Conservation (phyloP, 768 basidiomycete species). For the Boletus edulis region DNA sequence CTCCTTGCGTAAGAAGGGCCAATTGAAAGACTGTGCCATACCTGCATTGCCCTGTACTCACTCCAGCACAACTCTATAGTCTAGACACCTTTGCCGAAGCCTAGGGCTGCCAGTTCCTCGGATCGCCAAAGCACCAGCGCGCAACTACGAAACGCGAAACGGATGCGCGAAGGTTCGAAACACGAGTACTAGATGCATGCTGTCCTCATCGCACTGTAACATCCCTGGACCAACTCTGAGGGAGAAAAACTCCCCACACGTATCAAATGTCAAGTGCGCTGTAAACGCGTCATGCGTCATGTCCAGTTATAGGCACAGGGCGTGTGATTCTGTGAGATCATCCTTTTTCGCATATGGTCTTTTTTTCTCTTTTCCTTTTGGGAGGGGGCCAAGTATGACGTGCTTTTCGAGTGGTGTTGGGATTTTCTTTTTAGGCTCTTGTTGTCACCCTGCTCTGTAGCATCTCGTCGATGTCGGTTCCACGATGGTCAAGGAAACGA, state of each 20-base stretch:
- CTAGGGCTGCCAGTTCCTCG: not conserved
- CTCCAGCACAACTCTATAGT: not conserved
- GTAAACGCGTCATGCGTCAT: not conserved
- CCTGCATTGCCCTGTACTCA: slow-evolving; percentile 7
- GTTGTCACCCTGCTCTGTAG: slow-evolving; percentile 6
- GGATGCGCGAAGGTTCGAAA: slow-evolving; percentile 1
- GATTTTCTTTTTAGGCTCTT: not conserved
- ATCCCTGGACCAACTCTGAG: no score
- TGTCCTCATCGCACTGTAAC: no score
- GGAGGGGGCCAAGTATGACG: not conserved
- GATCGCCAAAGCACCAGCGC: slow-evolving; percentile 3
- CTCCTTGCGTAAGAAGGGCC: slow-evolving; percentile 6
- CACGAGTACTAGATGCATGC: not conserved
- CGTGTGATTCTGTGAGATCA: not conserved
- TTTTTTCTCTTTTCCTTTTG: no score
- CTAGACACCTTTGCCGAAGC: no score
- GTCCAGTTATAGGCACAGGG: no score
- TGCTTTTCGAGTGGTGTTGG: no score
- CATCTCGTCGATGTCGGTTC: not conserved
- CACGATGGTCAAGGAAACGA: slow-evolving; percentile 4
- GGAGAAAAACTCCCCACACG: no score
- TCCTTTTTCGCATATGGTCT: not conserved
- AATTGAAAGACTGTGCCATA: not conserved
- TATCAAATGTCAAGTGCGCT: slow-evolving; percentile 7
- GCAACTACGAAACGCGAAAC: not conserved